Conservation (phyloP, 371 early-diverging fungal genomes). For the Zychaea mexicana region DNA sequence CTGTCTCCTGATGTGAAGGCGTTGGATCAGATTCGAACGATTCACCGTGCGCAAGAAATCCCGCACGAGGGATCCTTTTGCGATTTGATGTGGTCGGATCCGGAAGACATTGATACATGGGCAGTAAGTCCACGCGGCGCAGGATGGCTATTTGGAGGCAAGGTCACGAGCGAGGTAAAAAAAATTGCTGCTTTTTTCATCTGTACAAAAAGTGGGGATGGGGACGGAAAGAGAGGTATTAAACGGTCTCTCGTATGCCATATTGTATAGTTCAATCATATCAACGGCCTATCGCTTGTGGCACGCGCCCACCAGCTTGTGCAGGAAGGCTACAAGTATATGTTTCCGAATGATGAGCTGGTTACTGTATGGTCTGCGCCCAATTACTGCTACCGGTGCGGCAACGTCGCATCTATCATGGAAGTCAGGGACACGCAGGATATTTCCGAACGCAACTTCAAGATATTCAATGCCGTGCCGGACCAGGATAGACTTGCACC, state of each 20-base stretch:
- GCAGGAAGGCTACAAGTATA: conserved; percentile 97
- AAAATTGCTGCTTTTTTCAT: too few relatives aligned
- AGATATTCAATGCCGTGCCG: conserved; percentile 95
- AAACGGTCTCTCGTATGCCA: too few relatives aligned
- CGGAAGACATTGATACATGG: conserved; percentile 98
- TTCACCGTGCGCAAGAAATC: conserved; percentile 98
- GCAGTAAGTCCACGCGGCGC: conserved; percentile 99
- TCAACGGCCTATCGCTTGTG: conserved; percentile 96
- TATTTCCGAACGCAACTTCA: conserved; percentile 83
- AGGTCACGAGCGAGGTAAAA: conserved; percentile 90
- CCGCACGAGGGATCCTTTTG: conserved; percentile 99
- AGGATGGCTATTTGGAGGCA: conserved; percentile 98
- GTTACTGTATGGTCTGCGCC: conserved; percentile 99
- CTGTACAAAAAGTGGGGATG: too few relatives aligned
- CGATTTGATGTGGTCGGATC: conserved; percentile 93
- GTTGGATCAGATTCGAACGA: conserved; percentile 95
- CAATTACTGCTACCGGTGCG: conserved; percentile 99
- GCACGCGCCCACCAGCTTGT: conserved; percentile 99
- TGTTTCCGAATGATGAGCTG: conserved; percentile 94
- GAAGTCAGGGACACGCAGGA: conserved; percentile 83
- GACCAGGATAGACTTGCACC: conserved; percentile 75
- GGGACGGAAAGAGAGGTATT: too few relatives aligned
- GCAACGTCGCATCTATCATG: conserved; percentile 98
- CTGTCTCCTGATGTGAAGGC: conserved; percentile 96
- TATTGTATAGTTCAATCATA: conserved; percentile 89